Conservation (phyloP, 805 yeast species). For the Saturnispora saitoi region DNA sequence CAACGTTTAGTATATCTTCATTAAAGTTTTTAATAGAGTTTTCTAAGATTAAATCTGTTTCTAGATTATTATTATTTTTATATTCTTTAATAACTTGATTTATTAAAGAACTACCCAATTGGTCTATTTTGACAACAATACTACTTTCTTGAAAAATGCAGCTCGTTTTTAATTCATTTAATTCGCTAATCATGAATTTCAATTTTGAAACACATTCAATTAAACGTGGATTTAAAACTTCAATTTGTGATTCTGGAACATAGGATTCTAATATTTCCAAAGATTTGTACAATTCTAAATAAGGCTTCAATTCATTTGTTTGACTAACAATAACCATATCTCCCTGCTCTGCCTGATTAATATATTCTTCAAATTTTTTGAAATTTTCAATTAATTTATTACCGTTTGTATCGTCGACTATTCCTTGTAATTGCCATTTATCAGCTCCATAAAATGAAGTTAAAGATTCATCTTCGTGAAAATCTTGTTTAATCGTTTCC, state of each 20-base stretch:
- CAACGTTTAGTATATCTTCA: slow-evolving; percentile 41
- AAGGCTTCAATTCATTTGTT: slow-evolving; percentile 39
- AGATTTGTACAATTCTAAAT: slow-evolving; percentile 32
- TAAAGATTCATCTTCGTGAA: slow-evolving; percentile 45
- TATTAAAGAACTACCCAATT: slow-evolving; percentile 42
- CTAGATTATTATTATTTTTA: slow-evolving; percentile 17
- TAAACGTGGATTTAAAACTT: slow-evolving; percentile 28
- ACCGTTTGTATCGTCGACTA: slow-evolving; percentile 35
- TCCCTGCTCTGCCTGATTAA: slow-evolving; percentile 51
- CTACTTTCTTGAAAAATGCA: slow-evolving; percentile 34
- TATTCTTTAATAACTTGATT: slow-evolving; percentile 11
- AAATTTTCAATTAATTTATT: slow-evolving; percentile 32
- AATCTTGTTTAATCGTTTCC: slow-evolving; percentile 41
- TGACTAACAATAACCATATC: slow-evolving; percentile 45
- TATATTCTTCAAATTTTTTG: slow-evolving; percentile 37
- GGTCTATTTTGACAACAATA: slow-evolving; percentile 37
- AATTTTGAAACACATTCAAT: slow-evolving; percentile 29
- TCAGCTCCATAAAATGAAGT: slow-evolving; percentile 42
- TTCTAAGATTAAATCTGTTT: slow-evolving; percentile 34
- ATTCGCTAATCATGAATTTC: slow-evolving; percentile 27
- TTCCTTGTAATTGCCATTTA: slow-evolving; percentile 44
- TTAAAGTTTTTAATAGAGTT: slow-evolving; percentile 40
- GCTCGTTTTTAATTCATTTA: slow-evolving; percentile 27
- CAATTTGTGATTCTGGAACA: slow-evolving; percentile 35
- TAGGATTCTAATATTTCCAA: slow-evolving; percentile 25